Evolutionary conservation across 257 asterid species (phyloP).

Genomic region (Solanum sejunctum): DNA sequence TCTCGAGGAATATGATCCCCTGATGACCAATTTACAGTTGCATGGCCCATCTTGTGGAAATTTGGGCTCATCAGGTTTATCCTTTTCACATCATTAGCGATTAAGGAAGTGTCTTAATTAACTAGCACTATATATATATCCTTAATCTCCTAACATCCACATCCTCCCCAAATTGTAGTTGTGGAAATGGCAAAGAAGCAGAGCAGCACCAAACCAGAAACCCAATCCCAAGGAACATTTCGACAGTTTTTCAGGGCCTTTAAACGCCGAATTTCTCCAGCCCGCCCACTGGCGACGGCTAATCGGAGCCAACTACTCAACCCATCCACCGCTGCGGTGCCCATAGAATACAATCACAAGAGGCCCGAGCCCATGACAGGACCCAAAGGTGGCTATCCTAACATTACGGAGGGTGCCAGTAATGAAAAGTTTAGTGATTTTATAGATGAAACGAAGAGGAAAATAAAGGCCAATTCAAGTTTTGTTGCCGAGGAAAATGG

Average conservation of each 20-base stretch:
- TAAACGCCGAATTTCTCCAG: not conserved
- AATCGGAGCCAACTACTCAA: not conserved
- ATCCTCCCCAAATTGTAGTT: not conserved
- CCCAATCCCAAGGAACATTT: not conserved
- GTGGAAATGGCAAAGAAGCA: not conserved
- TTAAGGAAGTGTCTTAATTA: not conserved
- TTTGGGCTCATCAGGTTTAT: not conserved
- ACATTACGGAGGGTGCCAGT: not conserved
- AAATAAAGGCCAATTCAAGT: slow-evolving; percentile 14
- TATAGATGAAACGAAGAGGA: slow-evolving; percentile 17
- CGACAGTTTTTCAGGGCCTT: not conserved
- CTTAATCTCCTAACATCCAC: not conserved
- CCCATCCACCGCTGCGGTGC: not conserved
- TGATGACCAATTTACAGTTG: not conserved
- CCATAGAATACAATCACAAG: not conserved
- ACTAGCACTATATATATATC: not conserved
- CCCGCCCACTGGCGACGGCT: not conserved
- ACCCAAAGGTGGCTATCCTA: not conserved
- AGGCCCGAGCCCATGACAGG: not conserved
- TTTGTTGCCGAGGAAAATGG: slow-evolving; percentile 6
- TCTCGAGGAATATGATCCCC: not conserved
- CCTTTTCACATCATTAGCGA: not conserved
- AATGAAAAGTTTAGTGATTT: slow-evolving; percentile 14
- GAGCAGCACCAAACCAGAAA: not conserved
- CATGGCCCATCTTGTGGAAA: not conserved